Base-by-base conservation (phyloP, 106 monocot species). In the Cymbidium sinense region DNA sequence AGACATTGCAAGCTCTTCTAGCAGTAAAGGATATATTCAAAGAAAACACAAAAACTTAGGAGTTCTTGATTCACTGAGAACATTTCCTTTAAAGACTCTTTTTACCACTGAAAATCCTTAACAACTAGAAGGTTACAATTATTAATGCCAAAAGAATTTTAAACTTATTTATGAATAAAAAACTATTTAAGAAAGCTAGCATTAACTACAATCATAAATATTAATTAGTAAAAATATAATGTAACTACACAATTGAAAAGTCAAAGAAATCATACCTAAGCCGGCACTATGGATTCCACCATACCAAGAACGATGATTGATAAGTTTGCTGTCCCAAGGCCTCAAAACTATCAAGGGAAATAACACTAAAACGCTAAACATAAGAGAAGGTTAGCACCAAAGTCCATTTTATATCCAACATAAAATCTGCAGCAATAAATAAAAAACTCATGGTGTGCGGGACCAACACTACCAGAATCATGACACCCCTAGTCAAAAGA, bases 261-360 rank as follows among this genome's bases (percentile, higher is more conserved):
- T 58, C 58, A 58, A 58, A 58, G 23, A 58, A 58, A 23, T 58
- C 58, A 58, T 58, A 58, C 58, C 58, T 58, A 58, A 58, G 58
- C 58, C 4, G 21, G 0, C 23, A 58, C 51, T 7, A 58, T 58
- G 58, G 58, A 58, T 58, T 58, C 23, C 58, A 23, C 58, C 58
- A n/a, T n/a, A 23, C 23, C 47, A 47, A 47, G 47, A 47, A 47
- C 47, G 15, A 47, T 13, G 13, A 13, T 58, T 58, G 58, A 58
- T 58, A 58, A 58, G 47, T 58, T 21, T 23, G 23, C 58, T 20
- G 23, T 23, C 58, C 58, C 20, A 58, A 58, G 58, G 23, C 58
- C 23, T 58, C 23, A 23, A 23, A 58, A 58, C 23, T n/a, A 58
- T 58, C 58, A 58, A 58, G 58, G 21, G 58, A 58, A 58, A 47